Percentiles rank a stretch among this genome's conserved stretches.
These are phyloP conservation scores for Daedaleopsis nitida DNA, from an alignment of 768 basidiomycete species.

Conservation along the genomic window DNA sequence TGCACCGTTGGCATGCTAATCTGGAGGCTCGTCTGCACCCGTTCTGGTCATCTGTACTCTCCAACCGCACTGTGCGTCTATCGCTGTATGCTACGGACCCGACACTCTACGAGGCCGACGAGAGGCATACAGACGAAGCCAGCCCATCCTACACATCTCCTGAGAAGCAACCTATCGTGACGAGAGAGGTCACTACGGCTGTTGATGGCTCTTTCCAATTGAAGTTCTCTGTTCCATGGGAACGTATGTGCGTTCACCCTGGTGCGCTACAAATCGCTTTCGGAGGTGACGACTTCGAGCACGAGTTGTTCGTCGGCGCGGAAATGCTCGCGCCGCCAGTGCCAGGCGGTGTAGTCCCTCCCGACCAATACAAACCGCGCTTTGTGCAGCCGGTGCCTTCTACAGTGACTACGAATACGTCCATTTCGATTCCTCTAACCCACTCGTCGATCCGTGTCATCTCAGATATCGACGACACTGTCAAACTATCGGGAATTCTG, in stretches of 20 bases:
- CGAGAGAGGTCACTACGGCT: constrained; percentile 54
- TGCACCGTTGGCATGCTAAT: constrained; percentile 68
- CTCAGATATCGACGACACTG: constrained; percentile 93
- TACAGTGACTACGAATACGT: constrained; percentile 20
- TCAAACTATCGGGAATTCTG: constrained; percentile 79
- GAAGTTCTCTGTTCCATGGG: constrained; percentile 67
- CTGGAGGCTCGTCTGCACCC: constrained; percentile 74
- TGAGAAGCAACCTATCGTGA: constrained; percentile 49
- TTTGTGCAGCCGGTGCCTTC: neutral
- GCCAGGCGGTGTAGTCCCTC: constrained; percentile 13
- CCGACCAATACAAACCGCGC: constrained; percentile 33
- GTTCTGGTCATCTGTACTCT: constrained; percentile 78
- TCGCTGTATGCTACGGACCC: constrained; percentile 51
- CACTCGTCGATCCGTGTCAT: constrained; percentile 74
- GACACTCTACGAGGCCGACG: constrained; percentile 11
- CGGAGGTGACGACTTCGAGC: constrained; percentile 43
- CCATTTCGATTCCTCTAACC: constrained; percentile 46
- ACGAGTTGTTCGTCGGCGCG: constrained; percentile 57
- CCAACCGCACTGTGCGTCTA: constrained; percentile 62
- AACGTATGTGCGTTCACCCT: constrained; percentile 64
- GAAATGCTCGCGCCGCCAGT: constrained; percentile 48
- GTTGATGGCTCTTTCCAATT: constrained; percentile 75
- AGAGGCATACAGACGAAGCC: constrained; percentile 25
- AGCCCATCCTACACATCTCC: constrained; percentile 24
- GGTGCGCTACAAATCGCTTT: constrained; percentile 57